Evolutionary conservation across 2,329 filamentous ascomycete genomes (phyloP).

Genomic region (Tolypocladium sp.): DNA sequence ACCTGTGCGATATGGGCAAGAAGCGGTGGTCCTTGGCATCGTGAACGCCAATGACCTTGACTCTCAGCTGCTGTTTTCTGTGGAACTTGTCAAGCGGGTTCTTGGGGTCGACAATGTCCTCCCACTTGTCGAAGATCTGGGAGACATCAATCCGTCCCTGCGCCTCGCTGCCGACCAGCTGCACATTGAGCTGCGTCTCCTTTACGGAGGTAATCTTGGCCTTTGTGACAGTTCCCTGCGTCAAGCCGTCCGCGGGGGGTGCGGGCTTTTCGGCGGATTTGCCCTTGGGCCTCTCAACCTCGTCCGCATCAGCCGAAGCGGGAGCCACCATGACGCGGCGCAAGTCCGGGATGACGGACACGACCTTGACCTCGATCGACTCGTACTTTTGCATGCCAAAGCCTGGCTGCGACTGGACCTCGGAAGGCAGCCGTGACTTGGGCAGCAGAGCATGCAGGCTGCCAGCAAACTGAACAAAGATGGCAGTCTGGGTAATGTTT

Average conservation of each 20-base stretch:
- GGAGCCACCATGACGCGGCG: conserved; percentile 55
- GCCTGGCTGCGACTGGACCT: conserved; percentile 55
- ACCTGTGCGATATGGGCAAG: conserved; percentile 80
- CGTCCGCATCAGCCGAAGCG: conserved; percentile 36
- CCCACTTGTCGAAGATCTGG: conserved; percentile 80
- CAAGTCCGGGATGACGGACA: conserved; percentile 61
- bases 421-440: conserved; percentile 66
- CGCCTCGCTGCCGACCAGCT: conserved; percentile 61
- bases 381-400: conserved; percentile 76
- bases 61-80: conserved; percentile 59
- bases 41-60: conserved; percentile 77
- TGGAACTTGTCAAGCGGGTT: conserved; percentile 66
- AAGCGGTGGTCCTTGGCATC: conserved; percentile 87
- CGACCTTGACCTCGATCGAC: conserved; percentile 62
- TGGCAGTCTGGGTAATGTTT: conserved; percentile 70
- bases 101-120: conserved; percentile 76
- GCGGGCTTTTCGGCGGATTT: conserved; percentile 19
- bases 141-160: conserved; percentile 92
- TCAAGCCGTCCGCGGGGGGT: conserved; percentile 57
- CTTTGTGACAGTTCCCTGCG: conserved; percentile 62
- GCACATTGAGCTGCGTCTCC: conserved; percentile 85
- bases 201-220: conserved; percentile 79
- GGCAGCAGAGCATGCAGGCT: conserved; percentile 71
- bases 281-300: conserved; percentile 29
- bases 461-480: conserved; percentile 83